Evolutionary conservation across 2,329 filamentous ascomycete species (phyloP).

Genomic region (Calonectria henricotiae): DNA sequence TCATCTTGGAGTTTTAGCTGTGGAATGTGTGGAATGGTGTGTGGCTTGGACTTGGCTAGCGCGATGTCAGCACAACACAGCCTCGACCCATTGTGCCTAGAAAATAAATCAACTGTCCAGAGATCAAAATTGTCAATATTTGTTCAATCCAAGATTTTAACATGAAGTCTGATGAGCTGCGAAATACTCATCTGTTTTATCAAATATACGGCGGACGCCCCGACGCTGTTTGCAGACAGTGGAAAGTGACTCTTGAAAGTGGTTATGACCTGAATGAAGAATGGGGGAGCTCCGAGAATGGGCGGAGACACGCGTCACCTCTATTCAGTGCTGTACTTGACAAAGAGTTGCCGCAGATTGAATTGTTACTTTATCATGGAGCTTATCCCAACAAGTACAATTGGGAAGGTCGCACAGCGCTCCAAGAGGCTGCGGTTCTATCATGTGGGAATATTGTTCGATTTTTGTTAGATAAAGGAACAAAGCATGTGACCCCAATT

Average conservation of each 20-base stretch:
- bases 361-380: not conserved
- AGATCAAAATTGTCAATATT: not conserved
- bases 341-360: not conserved
- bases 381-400: slow-evolving; percentile 4
- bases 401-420: not conserved
- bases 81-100: not conserved
- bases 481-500: not conserved
- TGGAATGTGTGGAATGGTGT: not conserved
- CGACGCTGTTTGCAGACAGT: not conserved
- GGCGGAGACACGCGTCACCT: not conserved
- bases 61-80: not conserved
- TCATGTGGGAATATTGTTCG: not conserved
- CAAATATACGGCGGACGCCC: not conserved
- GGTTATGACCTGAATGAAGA: not conserved
- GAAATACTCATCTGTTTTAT: not conserved
- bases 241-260: not conserved
- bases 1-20: not conserved
- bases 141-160: not conserved
- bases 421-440: not conserved
- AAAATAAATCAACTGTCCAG: not conserved
- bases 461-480: not conserved
- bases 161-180: not conserved
- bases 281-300: not conserved
- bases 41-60: not conserved
- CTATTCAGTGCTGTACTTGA: not conserved